Evolutionary conservation across 176 grass and related monocot genomes (phyloP), one percentile per base, ranked within the genome.

Genomic region (Phoenix roebelenii): DNA sequence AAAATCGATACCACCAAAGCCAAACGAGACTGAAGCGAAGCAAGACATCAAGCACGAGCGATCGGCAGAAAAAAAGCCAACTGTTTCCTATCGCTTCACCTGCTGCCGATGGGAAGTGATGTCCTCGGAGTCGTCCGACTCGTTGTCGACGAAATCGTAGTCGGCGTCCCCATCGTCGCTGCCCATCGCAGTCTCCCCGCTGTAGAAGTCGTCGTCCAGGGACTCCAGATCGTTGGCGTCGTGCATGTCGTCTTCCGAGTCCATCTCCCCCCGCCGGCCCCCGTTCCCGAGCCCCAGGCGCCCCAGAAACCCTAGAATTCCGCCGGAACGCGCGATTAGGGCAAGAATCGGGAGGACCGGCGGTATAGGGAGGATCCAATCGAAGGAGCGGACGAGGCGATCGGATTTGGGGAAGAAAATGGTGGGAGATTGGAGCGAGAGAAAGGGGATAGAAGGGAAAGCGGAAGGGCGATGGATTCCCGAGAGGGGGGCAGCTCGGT

Each of bases 201-300:
- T 93, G 79, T 98, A 98, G 79, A 93, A 93, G 49, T 93, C 88
- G 54, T 95, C 81, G 3, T 77, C 84, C 23, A 69, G 53, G 9
- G 83, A 85, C 63, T 80, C 79, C 1, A 66, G 55, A 50, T 71
- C 79, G 76, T 85, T 89, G 4, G 94, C 94, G 60, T 93, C 94
- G 64, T 89, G 88, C 94, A 98, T 93, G 60, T 98, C 85, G 61
- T 98, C 94, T 82, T 98, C 88, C 60, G 94, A 88, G 66, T 89
- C 85, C 94, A 98, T 93, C 64, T 25, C 70, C 5, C 4, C 50
- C 28, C 16, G 22, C 23, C 50, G 14, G 44, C 51, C 48, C 60
- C 61, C 72, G 73, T 56, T 74, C 82, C 75, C 57, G 58, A 87
- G 52, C 59, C 76, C 69, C 51, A 83, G 62, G 39, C 77, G 73